Conservation (phyloP, 805 yeast genomes). For the Blastobotrys peoriensis region DNA sequence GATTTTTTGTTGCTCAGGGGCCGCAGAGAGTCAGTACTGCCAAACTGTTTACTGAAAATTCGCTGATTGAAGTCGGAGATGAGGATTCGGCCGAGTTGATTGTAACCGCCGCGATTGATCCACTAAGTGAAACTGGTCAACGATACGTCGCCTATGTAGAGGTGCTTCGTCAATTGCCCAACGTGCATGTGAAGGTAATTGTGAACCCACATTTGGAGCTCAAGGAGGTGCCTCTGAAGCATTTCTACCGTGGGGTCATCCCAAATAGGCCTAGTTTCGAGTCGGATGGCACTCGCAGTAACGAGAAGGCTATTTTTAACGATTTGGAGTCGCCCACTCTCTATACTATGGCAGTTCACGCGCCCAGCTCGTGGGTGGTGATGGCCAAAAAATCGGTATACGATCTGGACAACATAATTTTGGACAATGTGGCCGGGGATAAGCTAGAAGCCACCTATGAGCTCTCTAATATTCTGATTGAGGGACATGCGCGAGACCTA, state of each 20-base stretch:
- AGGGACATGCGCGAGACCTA: slow-evolving; percentile 59
- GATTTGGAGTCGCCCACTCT: slow-evolving; percentile 48
- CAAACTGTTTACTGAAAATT: slow-evolving; percentile 21
- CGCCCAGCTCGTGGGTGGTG: slow-evolving; percentile 65
- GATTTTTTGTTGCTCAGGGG: slow-evolving; percentile 7
- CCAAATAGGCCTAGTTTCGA: slow-evolving; percentile 31
- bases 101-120: slow-evolving; percentile 60
- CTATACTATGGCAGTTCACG: slow-evolving; percentile 51
- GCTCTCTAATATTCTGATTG: slow-evolving; percentile 53
- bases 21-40: slow-evolving; percentile 23
- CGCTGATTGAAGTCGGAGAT: slow-evolving; percentile 40
- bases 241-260: slow-evolving; percentile 51
- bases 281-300: slow-evolving; percentile 24
- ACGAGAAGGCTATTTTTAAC: slow-evolving; percentile 34
- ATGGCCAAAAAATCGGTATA: slow-evolving; percentile 43
- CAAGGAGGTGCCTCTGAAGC: slow-evolving; percentile 43
- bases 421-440: slow-evolving; percentile 32
- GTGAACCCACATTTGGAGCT: slow-evolving; percentile 50
- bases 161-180: slow-evolving; percentile 39
- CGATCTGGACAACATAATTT: slow-evolving; percentile 60
- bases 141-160: slow-evolving; percentile 43
- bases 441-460: slow-evolving; percentile 42
- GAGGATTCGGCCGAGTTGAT: slow-evolving; percentile 41
- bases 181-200: slow-evolving; percentile 47
- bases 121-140: slow-evolving; percentile 65